phyloP scores from a whole-genome alignment of 805 yeast species.

The Pichia eremophila region DNA sequence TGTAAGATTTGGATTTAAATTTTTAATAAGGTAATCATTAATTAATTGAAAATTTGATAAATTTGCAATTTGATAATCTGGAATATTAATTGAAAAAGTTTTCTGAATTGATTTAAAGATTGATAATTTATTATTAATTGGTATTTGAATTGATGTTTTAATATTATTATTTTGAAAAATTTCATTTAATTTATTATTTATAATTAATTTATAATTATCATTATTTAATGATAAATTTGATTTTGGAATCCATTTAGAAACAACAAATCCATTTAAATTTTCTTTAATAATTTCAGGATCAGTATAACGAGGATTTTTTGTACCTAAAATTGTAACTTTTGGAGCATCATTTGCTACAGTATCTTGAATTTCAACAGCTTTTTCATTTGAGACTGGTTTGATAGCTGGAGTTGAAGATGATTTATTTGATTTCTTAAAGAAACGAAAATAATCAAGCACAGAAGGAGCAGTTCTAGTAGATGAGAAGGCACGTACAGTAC shows the following conservation, averaged over 20 bases:
- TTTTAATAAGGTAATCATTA: slow-evolving; percentile 25
- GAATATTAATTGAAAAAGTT: slow-evolving; percentile 41
- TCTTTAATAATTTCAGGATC: slow-evolving; percentile 16
- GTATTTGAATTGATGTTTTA: slow-evolving; percentile 3
- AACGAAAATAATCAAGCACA: slow-evolving; percentile 26
- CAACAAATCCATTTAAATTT: slow-evolving; percentile 23
- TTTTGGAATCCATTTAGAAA: slow-evolving; percentile 23
- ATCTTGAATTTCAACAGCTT: slow-evolving; percentile 19
- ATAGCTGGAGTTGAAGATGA: background rate
- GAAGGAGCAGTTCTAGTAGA: slow-evolving; percentile 12
- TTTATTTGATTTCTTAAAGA: slow-evolving; percentile 20
- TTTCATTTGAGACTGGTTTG: slow-evolving; percentile 12
- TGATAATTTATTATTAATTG: slow-evolving; percentile 38
- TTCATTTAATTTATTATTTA: slow-evolving; percentile 12
- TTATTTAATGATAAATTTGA: slow-evolving; percentile 9
- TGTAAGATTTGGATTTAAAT: slow-evolving; percentile 30
- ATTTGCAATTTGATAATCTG: slow-evolving; percentile 39
- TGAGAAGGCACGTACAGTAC: slow-evolving; percentile 10
- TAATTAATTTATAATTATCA: slow-evolving; percentile 8
- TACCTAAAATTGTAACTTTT: slow-evolving; percentile 24
- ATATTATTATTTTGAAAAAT: slow-evolving; percentile 5
- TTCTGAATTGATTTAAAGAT: slow-evolving; percentile 39
- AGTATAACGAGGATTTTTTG: slow-evolving; percentile 18
- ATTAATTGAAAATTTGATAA: slow-evolving; percentile 33
- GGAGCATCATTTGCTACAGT: slow-evolving; percentile 8